Conservation (phyloP, 371 early-diverging fungal genomes). For the Mortierella sp. region DNA sequence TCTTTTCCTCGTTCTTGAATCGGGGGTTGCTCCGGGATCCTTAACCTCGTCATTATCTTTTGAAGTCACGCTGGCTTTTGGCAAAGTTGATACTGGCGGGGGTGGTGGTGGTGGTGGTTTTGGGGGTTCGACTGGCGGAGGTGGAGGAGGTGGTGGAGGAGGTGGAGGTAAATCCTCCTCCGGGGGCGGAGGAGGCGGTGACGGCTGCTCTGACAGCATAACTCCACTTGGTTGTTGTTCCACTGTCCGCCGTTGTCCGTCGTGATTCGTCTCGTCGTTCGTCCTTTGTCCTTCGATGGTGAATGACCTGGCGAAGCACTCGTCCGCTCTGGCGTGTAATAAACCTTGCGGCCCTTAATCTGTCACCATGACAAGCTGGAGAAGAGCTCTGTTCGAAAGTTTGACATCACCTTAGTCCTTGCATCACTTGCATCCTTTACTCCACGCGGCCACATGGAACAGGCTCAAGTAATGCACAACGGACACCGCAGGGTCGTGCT, state of each 20-base stretch:
- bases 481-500: too few species aligned
- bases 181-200: constrained; percentile 4
- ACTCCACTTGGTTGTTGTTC: not conserved
- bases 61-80: not conserved
- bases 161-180: not conserved
- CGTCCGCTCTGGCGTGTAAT: too few species aligned
- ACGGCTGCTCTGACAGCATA: not conserved
- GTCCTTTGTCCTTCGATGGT: not conserved
- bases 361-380: too few species aligned
- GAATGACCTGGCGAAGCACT: too few species aligned
- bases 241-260: not conserved
- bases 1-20: constrained; percentile 4
- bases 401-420: too few species aligned
- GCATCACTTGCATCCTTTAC: not conserved
- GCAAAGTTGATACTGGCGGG: not conserved
- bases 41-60: not conserved
- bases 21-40: too few species aligned
- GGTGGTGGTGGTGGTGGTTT: constrained; percentile 11
- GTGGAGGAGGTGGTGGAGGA: constrained; percentile 4
- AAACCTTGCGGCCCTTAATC: too few species aligned
- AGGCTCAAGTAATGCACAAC: not conserved
- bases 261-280: not conserved
- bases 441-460: not conserved
- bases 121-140: constrained; percentile 1
- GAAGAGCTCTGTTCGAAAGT: not conserved